phyloP scores from a whole-genome alignment of 139 green algal genomes.

The Chlamydomonas eustigma region DNA sequence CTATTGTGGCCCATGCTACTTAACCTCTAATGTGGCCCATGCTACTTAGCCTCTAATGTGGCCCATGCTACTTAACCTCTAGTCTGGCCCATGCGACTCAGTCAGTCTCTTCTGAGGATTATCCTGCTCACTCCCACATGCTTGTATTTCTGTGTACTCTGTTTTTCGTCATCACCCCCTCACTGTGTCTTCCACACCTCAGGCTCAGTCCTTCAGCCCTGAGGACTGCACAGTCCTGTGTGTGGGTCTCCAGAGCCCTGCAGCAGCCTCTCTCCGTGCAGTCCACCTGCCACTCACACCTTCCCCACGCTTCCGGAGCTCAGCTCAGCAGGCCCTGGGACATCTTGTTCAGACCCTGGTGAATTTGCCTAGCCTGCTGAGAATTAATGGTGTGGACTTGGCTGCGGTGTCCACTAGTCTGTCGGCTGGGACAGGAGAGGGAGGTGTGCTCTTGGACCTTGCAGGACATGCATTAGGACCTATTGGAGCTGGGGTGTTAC shows the following conservation, averaged over 20 bases:
- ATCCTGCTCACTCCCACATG: too few relatives aligned
- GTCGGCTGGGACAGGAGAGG: neutral
- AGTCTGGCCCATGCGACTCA: too few relatives aligned
- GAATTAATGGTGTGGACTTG: constrained; percentile 23
- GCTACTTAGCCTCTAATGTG: too few relatives aligned
- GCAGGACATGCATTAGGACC: neutral
- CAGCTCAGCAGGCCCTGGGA: neutral
- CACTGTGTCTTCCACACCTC: neutral
- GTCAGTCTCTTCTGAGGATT: too few relatives aligned
- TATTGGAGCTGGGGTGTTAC: neutral
- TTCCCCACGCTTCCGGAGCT: neutral
- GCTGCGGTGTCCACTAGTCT: neutral
- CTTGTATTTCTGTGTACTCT: neutral
- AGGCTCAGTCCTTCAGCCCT: neutral
- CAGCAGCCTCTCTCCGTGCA: neutral
- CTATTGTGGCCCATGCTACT: too few relatives aligned
- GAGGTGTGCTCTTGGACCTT: neutral
- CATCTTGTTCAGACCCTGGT: constrained; percentile 15
- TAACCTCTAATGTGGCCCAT: too few relatives aligned
- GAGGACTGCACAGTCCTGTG: constrained; percentile 18
- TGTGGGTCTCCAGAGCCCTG: neutral
- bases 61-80: too few relatives aligned
- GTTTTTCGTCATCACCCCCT: neutral
- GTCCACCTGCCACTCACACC: neutral
- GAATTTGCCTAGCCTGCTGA: constrained; percentile 7